Conservation (phyloP, 352 stramenopile species). For the Globisporangium megalacanthum region DNA sequence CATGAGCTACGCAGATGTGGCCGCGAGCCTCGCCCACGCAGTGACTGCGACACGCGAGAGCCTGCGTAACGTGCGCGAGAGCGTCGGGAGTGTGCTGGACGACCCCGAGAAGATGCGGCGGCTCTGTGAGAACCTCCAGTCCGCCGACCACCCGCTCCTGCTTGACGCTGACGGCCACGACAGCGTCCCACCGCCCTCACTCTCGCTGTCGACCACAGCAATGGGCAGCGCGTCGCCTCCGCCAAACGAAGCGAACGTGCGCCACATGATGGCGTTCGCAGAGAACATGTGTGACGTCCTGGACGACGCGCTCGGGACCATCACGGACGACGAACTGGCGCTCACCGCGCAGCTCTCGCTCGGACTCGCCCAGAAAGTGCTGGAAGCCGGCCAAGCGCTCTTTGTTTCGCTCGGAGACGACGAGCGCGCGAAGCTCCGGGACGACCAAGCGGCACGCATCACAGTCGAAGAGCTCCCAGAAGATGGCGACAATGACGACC, state of each 20-base stretch:
- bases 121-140: constrained; percentile 52
- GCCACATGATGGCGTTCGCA: constrained; percentile 64
- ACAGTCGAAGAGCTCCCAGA: constrained; percentile 67
- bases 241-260: constrained; percentile 62
- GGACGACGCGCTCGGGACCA: constrained; percentile 67
- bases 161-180: constrained; percentile 3
- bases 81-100: constrained; percentile 48
- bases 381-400: constrained; percentile 59
- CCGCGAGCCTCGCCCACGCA: constrained; percentile 36
- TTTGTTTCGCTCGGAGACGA: constrained; percentile 74
- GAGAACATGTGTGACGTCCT: constrained; percentile 74
- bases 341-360: constrained; percentile 68
- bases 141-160: constrained; percentile 41
- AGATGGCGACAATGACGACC: constrained; percentile 13
- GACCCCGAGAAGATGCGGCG: constrained; percentile 58
- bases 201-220: constrained; percentile 3
- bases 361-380: constrained; percentile 62
- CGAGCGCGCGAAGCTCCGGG: constrained; percentile 28
- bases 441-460: constrained; percentile 47
- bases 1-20: constrained; percentile 52
- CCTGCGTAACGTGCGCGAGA: constrained; percentile 50
- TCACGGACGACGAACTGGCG: constrained; percentile 63
- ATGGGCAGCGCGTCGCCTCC: constrained; percentile 16
- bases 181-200: neutral
- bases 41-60: constrained; percentile 58